Evolutionary conservation across 345 rosid species (phyloP), one percentile per base, ranked within the genome.

Genomic region (Pistacia integerrima): DNA sequence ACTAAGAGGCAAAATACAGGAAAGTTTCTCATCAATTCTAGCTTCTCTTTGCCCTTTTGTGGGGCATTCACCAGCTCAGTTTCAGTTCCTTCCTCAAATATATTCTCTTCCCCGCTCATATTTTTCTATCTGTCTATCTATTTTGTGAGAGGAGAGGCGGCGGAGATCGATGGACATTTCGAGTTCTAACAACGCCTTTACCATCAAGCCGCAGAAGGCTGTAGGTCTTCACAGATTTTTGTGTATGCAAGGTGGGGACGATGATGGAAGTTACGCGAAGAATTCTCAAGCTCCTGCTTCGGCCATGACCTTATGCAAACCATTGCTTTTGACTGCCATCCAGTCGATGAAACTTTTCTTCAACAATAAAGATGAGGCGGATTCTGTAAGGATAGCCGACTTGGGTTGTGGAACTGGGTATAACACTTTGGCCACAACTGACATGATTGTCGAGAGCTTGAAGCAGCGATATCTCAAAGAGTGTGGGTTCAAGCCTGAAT

Each of bases 191-290:
- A 41, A 41, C 46, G 46, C 46, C 46, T 5, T 41, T 41, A 41
- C 6, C 46, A 41, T 41, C 46, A 6, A 38, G 41, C 41, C 41
- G 1, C 41, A 38, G 41, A 41, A 41, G 81, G 76, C 70, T 18
- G 85, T 84, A 41, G 66, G 77, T 54, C 90, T 89, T 67, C 79
- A 87, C 76, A 82, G 87, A 44, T 85, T 84, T 12, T 64, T 84
- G n/a, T 78, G 87, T 57, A 84, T 89, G 92, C 88, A 87, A 84
- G 92, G 92, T 41, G 89, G 90, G 30, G 88, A 87, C 38, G 88
- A 72, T 55, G 89, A 89, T 65, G 65, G 77, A 48, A 89, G 92
- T 83, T 89, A 89, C 54, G 85, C 85, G 30, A 89, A 84, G 81
- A 89, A 89, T 80, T 89, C 88, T 3, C 80, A 84, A 25, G 80